Base-by-base conservation (phyloP, 1,284 basidiomycete species). In the Fomitiporia mediterranea region DNA sequence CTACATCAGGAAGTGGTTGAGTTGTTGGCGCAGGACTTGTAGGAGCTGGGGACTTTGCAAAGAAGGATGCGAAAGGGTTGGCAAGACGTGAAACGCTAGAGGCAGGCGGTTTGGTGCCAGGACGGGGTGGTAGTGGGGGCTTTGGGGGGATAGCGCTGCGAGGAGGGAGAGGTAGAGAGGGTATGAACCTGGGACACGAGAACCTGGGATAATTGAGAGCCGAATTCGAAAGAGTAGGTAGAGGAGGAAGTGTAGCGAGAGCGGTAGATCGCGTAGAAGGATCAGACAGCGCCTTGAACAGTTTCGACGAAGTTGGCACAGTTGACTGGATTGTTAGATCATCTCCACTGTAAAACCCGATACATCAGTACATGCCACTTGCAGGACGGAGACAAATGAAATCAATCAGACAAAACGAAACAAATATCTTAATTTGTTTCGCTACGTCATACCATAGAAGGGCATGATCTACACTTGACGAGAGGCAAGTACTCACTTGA, bases 21-120 rank as follows among this genome's bases (percentile, higher is more conserved):
- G 51, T 65, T 42, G 55, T 62, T 46, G 44, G 64, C 48, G 65
- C 66, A 46, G 69, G 69, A 2, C 75, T 70, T 6, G 69, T 70
- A 1, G 74, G 65, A 1, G 68, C 54, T 1, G 74, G 64, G 39
- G 72, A 63, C 44, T 73, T 71, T 2, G 81, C 82, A 64, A 86
- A 89, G 30, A 86, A 76, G 17, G 82, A 84, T 0, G 82, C 82
- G 58, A 89, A 87, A 0, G 84, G 80, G 58, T 82, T 83, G 25
- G 78, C 68, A 2, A 88, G 73, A 0, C 84, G 77, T 1, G 79
- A 75, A 8, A 68, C 49, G 4, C 60, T 47, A 17, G 65, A 42
- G 3, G 61, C 7, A 21, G 63, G 51, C n/a, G n/a, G n/a, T 49
- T 65, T 69, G 8, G 65, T 62, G 17, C 65, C 66, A 0, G 76